Evolutionary conservation across 805 yeast genomes (phyloP), one percentile per base, ranked within the genome.

Genomic region (Pichia cephalocereana): DNA sequence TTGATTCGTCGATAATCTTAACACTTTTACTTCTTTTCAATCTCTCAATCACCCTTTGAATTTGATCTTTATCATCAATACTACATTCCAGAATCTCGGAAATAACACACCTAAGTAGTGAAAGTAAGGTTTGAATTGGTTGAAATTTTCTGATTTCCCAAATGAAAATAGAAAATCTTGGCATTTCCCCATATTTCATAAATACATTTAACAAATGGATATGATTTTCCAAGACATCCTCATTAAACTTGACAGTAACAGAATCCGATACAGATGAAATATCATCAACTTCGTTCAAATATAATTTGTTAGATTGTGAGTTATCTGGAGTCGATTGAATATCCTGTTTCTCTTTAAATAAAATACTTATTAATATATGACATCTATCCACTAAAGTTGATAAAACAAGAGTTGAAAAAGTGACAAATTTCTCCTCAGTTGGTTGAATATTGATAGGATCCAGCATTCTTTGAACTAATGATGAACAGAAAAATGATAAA

Each of bases 141-240:
- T 59, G 63, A 45, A 50, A 59, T 39, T 57, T 59, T 37, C 61
- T 44, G 15, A 59, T 57, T 38, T 57, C 61, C 63, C 63, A 59
- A 3, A 58, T 34, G 42, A 52, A 59, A 6, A 54, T 34, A 4
- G 46, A 49, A 48, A 54, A 45, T 23, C 45, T 45, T 11, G 60
- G 63, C 60, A 59, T 54, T 31, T 48, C 43, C 0, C 60, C 61
- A 42, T 59, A 59, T 5, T 52, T 50, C 4, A 51, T 38, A 38
- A 51, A 57, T 42, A 55, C 57, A 7, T 30, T 44, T 30, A 59
- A 44, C n/a, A 57, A 43, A 36, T 54, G 59, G 14, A 57, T 45
- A 38, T 57, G 61, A 14, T 41, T 52, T 26, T 50, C 52, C 15
- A 42, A 43, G 4, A 52, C 31, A 11, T 50, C 46, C 8, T 34